A percentile compares a stretch with the other conserved stretches of the same genome.
These are phyloP conservation scores for Nematodospora anomalae DNA, from an alignment of 1,139 yeast species.

Conservation along the genomic window DNA sequence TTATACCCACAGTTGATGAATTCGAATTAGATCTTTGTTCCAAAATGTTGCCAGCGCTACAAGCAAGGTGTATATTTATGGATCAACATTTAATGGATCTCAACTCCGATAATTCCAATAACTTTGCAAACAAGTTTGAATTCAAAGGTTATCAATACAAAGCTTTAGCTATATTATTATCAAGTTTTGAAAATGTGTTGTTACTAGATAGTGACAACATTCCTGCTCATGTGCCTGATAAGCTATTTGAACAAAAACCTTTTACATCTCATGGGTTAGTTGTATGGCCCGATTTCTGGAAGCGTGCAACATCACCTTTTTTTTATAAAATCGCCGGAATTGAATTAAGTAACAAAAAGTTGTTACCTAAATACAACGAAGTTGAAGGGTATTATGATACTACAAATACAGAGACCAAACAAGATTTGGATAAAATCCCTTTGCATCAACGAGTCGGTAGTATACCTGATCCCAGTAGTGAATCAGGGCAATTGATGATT, in stretches of 20 bases:
- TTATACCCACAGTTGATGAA: slow-evolving; percentile 68
- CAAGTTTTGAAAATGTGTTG: slow-evolving; percentile 75
- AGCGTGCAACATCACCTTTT: slow-evolving; percentile 44
- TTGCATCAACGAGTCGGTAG: slow-evolving; percentile 69
- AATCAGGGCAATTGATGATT: slow-evolving; percentile 78
- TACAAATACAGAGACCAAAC: background rate
- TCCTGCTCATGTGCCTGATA: slow-evolving; percentile 59
- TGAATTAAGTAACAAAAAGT: slow-evolving; percentile 23
- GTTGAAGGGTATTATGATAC: slow-evolving; percentile 22
- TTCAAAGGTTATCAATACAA: slow-evolving; percentile 80
- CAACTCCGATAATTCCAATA: slow-evolving; percentile 12
- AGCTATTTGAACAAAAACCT: slow-evolving; percentile 31
- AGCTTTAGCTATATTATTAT: slow-evolving; percentile 69
- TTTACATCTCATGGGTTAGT: slow-evolving; percentile 35
- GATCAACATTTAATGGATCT: slow-evolving; percentile 46
- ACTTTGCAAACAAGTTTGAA: slow-evolving; percentile 30
- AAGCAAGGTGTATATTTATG: slow-evolving; percentile 68
- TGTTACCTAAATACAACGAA: slow-evolving; percentile 35
- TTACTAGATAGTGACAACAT: slow-evolving; percentile 76
- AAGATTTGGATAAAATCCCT: slow-evolving; percentile 38
- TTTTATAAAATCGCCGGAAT: slow-evolving; percentile 41
- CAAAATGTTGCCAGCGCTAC: slow-evolving; percentile 59
- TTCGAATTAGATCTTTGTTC: slow-evolving; percentile 71
- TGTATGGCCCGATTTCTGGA: slow-evolving; percentile 53
- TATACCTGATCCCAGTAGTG: slow-evolving; percentile 78